Base-by-base conservation (phyloP, 2,329 filamentous ascomycete species). In the Paecilomyces dactylethromorphus region DNA sequence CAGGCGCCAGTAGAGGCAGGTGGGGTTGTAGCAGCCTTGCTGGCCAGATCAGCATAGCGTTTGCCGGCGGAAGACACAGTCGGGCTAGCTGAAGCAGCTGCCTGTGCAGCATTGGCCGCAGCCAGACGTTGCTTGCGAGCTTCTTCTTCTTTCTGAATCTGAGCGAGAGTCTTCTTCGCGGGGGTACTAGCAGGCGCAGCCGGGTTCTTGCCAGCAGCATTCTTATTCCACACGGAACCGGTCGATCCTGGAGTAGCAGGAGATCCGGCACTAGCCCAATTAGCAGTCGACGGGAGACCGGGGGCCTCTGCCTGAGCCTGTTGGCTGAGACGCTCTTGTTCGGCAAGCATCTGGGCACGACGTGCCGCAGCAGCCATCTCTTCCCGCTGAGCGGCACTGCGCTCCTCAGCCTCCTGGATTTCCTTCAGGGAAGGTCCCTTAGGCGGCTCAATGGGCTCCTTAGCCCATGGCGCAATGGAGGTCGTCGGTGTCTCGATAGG, bases 101-200 rank as follows among this genome's bases (percentile, higher is more conserved):
- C 74, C 65, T 85, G 84, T 3, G 75, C 73, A 2, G 81, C 76
- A 6, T 62, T 72, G 3, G 77, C 79, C 7, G 79, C 80, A 35
- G 79, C 80, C 51, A 86, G 84, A 72, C 89, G 91, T 68, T 89
- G 87, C 82, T 99, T 99, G 64, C 90, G 87, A 18, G 84, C 83
- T 71, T 97, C 94, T 70, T 99, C 94, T 76, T 99, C 94, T 63
- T 92, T 92, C 73, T 97, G 94, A 60, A 99, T 97, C 65, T 97
- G 93, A 24, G 92, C 91, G 52, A 97, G 81, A 0, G 92, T 96
- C 83, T 97, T 97, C 81, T 95, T 94, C 11, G 77, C 78, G 72
- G 67, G 76, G 63, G 70, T 72, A 31, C 75, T 72, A 45, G 74
- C 71, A 11, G 74, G 64, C 29, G 70, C 64, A 13, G 72, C 60